Percentiles rank a stretch among this genome's conserved stretches.
phyloP scores from a whole-genome alignment of 345 rosid genomes.

The Zanthoxylum bungeanum region DNA sequence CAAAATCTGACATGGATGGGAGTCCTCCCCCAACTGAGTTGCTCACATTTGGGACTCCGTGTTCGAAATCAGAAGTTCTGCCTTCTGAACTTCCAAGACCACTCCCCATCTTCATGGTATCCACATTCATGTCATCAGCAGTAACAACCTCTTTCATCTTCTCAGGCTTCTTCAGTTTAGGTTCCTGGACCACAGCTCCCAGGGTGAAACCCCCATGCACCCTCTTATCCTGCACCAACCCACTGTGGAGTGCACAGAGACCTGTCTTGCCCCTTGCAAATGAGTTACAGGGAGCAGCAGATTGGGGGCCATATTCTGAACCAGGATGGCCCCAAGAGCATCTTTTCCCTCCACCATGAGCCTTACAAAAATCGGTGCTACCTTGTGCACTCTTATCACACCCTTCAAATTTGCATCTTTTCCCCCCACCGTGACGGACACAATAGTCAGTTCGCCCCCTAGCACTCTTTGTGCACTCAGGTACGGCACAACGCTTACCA shows the following conservation, averaged over 20 bases:
- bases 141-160: constrained; percentile 47
- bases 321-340: constrained; percentile 94
- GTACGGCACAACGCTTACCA: constrained; percentile 87
- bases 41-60: constrained; percentile 21
- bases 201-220: constrained; percentile 77
- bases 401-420: constrained; percentile 80
- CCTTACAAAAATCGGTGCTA: constrained; percentile 93
- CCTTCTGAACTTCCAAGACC: constrained; percentile 30
- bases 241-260: constrained; percentile 81
- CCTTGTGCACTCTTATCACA: constrained; percentile 99
- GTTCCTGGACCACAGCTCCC: constrained; percentile 54
- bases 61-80: constrained; percentile 33
- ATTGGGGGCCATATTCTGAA: constrained; percentile 54
- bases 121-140: constrained; percentile 60
- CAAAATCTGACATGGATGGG: constrained; percentile 27
- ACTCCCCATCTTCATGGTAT: constrained; percentile 30
- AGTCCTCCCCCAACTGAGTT: constrained; percentile 23
- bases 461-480: constrained; percentile 93
- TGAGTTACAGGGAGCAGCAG: constrained; percentile 69
- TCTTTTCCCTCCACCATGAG: constrained; percentile 96
- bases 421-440: constrained; percentile 99
- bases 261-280: constrained; percentile 89
- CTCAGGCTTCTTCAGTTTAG: constrained; percentile 39
- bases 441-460: constrained; percentile 94
- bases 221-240: constrained; percentile 76